Conservation (phyloP, 176 grass and related monocot species). For the Oryza meyeriana region DNA sequence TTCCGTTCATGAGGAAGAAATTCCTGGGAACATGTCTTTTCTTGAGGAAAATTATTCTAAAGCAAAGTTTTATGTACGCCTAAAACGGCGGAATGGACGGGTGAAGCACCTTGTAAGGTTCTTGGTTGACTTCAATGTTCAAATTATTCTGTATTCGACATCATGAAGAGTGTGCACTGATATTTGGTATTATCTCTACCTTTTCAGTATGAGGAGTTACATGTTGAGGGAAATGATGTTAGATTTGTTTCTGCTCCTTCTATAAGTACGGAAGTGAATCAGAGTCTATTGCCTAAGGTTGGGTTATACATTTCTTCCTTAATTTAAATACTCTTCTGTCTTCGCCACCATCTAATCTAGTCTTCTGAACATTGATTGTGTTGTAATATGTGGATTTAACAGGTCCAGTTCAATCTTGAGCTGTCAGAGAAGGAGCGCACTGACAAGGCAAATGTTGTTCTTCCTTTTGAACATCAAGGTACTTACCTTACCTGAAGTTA, state of each 20-base stretch:
- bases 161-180: background rate
- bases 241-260: constrained; percentile 58
- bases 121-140: background rate
- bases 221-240: constrained; percentile 55
- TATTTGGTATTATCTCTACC: background rate
- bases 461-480: constrained; percentile 99
- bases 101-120: constrained; percentile 79
- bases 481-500: background rate
- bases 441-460: constrained; percentile 86
- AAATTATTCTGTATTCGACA: constrained; percentile 5
- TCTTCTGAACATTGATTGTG: background rate
- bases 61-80: constrained; percentile 63
- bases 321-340: background rate
- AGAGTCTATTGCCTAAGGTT: constrained; percentile 88
- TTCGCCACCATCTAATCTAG: background rate
- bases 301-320: constrained; percentile 6
- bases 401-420: constrained; percentile 95
- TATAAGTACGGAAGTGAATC: constrained; percentile 51
- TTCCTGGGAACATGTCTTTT: constrained; percentile 37
- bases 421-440: constrained; percentile 78
- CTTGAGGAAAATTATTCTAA: constrained; percentile 65
- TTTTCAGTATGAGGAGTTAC: constrained; percentile 63
- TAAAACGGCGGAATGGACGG: constrained; percentile 82
- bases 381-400: constrained; percentile 35
- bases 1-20: constrained; percentile 42